Conservation (phyloP, 352 stramenopile species). For the Globisporangium middletonii region DNA sequence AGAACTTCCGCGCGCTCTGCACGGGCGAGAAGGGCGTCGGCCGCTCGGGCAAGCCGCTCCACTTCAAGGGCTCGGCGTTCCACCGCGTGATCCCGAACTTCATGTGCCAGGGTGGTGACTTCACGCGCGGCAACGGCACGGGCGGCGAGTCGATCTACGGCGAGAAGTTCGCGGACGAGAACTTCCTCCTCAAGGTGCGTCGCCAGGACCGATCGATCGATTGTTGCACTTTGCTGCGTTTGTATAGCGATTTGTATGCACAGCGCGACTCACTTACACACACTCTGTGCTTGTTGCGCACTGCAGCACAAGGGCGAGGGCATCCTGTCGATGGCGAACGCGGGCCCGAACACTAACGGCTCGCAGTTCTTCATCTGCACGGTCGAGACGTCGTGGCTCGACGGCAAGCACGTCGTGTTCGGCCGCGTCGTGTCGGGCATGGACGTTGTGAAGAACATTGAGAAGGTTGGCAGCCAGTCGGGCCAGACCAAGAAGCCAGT, state of each 20-base stretch:
- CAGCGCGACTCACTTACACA: background rate
- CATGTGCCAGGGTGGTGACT: conserved; percentile 97
- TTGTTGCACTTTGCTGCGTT: background rate
- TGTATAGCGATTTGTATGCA: background rate
- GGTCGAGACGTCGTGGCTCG: conserved; percentile 86
- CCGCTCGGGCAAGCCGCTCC: conserved; percentile 66
- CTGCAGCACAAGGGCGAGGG: conserved; percentile 86
- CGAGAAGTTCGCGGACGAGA: conserved; percentile 94
- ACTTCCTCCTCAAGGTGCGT: conserved; percentile 85
- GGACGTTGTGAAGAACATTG: conserved; percentile 97
- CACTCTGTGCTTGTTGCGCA: conserved; percentile 1
- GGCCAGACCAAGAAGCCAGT: conserved; percentile 89
- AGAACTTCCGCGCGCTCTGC: conserved; percentile 56
- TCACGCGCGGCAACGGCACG: conserved; percentile 87
- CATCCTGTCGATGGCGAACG: conserved; percentile 96
- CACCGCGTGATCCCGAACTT: conserved; percentile 93
- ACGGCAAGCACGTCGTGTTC: conserved; percentile 93
- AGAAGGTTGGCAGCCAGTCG: conserved; percentile 91
- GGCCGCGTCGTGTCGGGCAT: conserved; percentile 95
- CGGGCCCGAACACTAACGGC: conserved; percentile 95
- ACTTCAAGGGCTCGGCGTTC: conserved; percentile 87
- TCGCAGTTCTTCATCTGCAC: conserved; percentile 98
- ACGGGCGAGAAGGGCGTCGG: conserved; percentile 56
- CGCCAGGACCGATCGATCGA: background rate
- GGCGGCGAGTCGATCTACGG: conserved; percentile 95